Evolutionary conservation across 352 stramenopile genomes (phyloP), one percentile per base, ranked within the genome.

Genomic region (Phytopythium delawarense): DNA sequence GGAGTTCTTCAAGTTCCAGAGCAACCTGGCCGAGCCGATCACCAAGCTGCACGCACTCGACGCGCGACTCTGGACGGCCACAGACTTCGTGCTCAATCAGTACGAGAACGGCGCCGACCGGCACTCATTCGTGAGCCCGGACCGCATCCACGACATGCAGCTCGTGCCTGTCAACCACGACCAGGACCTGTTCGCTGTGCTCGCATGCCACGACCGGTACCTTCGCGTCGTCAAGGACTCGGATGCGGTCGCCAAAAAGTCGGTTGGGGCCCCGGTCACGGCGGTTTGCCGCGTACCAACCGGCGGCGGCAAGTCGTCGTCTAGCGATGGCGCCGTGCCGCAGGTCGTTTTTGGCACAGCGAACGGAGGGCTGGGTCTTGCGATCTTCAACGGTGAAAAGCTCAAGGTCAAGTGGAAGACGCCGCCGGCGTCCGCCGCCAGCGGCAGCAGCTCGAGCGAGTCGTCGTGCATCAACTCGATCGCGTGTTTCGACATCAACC

Each of bases 1-100:
- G 46, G 85, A 91, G 71, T 88, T 92, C 59, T 92, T 91, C 69
- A 89, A 80, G 65, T 93, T 94, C 73, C 81, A 92, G 65, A 93
- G 84, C 71, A 96, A 94, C 45, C 62, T 96, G 32, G 79, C 79
- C 39, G 87, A 96, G 64, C 72, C 85, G 1, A 83, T 96, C 66
- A 81, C 78, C 57, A 85, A 88, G 62, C 77, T 94, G 32, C 65
- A 84, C 62, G 74, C 72, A 25, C 76, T 79, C 54, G 84, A 94
- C 56, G 75, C 60, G n/a, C 81, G 87, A 34, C 74, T 96, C 25
- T 93, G 79, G 75, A 89, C 79, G 16, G 72, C 75, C 7, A 93
- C 81, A 1, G 84, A 94, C 61, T 91, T 82, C 56, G 87, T 88
- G 56, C 90, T 89, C 56, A 94, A 86, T 62, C 73, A 88, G 64